Conservation (phyloP, 2,329 filamentous ascomycete species). For the Epichloe sibirici region DNA sequence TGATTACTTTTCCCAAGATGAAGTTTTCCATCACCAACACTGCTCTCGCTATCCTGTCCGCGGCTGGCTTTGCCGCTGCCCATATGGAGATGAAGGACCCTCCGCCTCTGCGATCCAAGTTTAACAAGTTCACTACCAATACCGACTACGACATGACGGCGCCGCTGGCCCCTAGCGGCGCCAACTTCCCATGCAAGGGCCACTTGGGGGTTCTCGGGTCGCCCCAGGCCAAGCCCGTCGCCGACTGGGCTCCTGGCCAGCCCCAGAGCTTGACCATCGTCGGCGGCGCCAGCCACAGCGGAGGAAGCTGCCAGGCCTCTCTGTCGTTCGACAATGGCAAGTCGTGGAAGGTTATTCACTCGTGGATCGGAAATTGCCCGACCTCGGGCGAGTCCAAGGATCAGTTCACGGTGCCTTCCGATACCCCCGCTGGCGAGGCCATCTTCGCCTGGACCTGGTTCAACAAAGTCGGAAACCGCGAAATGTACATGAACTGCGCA, state of each 20-base stretch:
- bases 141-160: conserved; percentile 62
- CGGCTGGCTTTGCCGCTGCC: conserved; percentile 31
- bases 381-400: conserved; percentile 35
- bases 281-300: conserved; percentile 51
- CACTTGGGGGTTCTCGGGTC: conserved; percentile 37
- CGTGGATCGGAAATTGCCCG: conserved; percentile 44
- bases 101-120: conserved; percentile 39
- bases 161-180: conserved; percentile 47
- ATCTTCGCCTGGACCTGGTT: conserved; percentile 70
- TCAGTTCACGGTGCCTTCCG: conserved; percentile 53
- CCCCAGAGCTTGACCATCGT: conserved; percentile 50
- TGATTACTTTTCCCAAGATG: conserved; percentile 20
- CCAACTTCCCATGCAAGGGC: conserved; percentile 68
- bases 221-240: conserved; percentile 37
- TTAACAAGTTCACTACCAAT: conserved; percentile 34
- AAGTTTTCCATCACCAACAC: conserved; percentile 22
- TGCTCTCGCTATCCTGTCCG: conserved; percentile 28
- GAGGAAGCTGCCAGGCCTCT: conserved; percentile 66
- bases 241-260: conserved; percentile 49
- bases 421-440: conserved; percentile 48
- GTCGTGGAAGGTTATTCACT: conserved; percentile 56
- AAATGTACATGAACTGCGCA: conserved; percentile 84
- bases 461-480: conserved; percentile 64
- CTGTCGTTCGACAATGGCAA: conserved; percentile 61
- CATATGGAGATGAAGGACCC: conserved; percentile 47